A percentile compares a stretch with the other conserved stretches of the same genome.
phyloP scores from a whole-genome alignment of 1,139 yeast genomes.

The Yamadazyma membranifaciens region DNA sequence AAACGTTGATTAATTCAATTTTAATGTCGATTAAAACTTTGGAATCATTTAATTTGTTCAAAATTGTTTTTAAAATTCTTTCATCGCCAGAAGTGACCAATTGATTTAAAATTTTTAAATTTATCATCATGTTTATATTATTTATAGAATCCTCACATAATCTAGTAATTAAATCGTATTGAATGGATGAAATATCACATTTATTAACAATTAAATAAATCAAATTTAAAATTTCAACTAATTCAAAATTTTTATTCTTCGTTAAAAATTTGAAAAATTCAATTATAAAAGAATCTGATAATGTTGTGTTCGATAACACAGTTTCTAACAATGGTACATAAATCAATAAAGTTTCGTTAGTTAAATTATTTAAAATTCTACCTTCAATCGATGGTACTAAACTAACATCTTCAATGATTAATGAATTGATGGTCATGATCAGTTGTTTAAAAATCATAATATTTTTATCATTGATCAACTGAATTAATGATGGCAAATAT shows the following conservation, averaged over 20 bases:
- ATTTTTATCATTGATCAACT: constrained; percentile 35
- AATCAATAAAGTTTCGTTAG: constrained; percentile 12
- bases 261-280: constrained; percentile 12
- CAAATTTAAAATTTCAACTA: constrained; percentile 14
- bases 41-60: constrained; percentile 12
- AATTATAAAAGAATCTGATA: constrained; percentile 9
- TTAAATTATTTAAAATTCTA: constrained; percentile 10
- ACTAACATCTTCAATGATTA: constrained; percentile 3
- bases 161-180: constrained; percentile 7
- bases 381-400: constrained; percentile 9
- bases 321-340: constrained; percentile 12
- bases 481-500: constrained; percentile 10
- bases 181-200: constrained; percentile 4
- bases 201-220: constrained; percentile 9
- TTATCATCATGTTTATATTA: constrained; percentile 10
- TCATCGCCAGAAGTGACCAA: constrained; percentile 14
- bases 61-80: constrained; percentile 10
- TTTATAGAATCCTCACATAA: constrained; percentile 9
- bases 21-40: constrained; percentile 15
- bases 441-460: constrained; percentile 40
- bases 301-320: constrained; percentile 1
- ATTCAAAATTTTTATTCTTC: constrained; percentile 14
- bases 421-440: constrained; percentile 22
- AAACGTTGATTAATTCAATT: constrained; percentile 13
- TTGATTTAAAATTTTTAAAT: constrained; percentile 18